Evolutionary conservation across 2,329 filamentous ascomycete genomes (phyloP), one percentile per base, ranked within the genome.

Genomic region (Seiridium cupressi): DNA sequence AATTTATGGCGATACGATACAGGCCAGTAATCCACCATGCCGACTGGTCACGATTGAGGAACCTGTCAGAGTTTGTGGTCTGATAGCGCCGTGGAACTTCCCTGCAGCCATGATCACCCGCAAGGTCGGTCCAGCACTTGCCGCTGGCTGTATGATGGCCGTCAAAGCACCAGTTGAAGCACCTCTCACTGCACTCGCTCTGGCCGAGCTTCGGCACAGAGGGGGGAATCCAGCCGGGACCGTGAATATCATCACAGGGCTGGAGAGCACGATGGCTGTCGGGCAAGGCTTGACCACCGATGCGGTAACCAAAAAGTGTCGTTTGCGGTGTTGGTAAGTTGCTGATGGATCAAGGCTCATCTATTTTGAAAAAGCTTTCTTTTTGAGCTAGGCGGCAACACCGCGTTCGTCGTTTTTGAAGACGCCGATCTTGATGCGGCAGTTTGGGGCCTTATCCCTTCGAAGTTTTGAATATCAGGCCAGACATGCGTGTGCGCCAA

Each of bases 71-170:
- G 92, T 96, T 13, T 91, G 89, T 69, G 92, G 89, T 3, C 78
- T 95, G 57, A 92, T 96, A 63, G 93, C 91, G 10, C 92, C 92
- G 74, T 95, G 92, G 92, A 96, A 96, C 77, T 96, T 96, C 70
- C 89, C 89, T 11, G 86, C 88, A 3, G 89, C 89, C 55, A 92
- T 92, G 89, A 86, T 91, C 65, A 89, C 87, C 5, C 79, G 87
- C 62, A 90, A 90, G 73, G 81, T 88, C 55, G 88, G 84, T 1
- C 87, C 91, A 1, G 91, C 90, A 6, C 82, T 98, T 59, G 95
- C 95, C n/a, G 93, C 93, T n/a, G 95, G 94, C 61, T 98, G 94
- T 78, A 96, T 94, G 0, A 90, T 96, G 2, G 93, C 98, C 2
- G 89, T 88, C 69, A 99, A 99, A 76, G 90, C 92, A 13, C 93